Base-by-base conservation (phyloP, 139 green algal species). In the Picochlorum sp. region DNA sequence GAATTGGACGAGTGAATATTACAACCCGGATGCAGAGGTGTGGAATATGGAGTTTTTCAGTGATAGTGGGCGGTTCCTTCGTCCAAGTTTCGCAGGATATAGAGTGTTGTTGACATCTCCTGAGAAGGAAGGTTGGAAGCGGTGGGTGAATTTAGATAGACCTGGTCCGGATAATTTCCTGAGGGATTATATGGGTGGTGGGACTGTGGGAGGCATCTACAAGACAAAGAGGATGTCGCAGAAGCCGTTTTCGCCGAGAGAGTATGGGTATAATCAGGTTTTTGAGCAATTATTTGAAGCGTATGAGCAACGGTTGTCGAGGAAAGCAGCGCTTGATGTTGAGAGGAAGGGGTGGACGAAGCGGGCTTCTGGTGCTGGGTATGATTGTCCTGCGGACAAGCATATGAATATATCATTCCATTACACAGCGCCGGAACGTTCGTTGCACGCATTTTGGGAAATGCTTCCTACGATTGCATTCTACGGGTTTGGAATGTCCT, bases 241-340 rank as follows among this genome's bases (percentile, higher is more conserved):
- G 8, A 18, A 61, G 37, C 64, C 62, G 8, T 18, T 24, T 3
- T 34, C 20, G 3, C 41, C 60, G 9, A 23, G 60, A 38, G 51
- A 84, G 31, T 77, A 74, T 64, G 80, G 80, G n/a, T 81, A 74
- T 66, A 83, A 85, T 30, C 80, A 85, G 57, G 62, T 71, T n/a
- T 89, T 90, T 50, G 76, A 80, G 45, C 83, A 92, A 81, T 68
- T 94, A 9, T 94, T 90, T 74, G 72, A 87, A 72, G 82, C 84
- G 8, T 85, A 82, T 50, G 82, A 90, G 73, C 74, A 86, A 73
- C 66, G 73, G 44, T 49, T 83, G 52, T 57, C 58, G 18, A 41
- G 55, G 3, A 26, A 34, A 44, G 62, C 62, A 24, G 3, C 8
- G 16, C 24, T 34, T 14, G 65, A 66, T 60, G 15, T 67, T 10